Percentiles rank a stretch among this genome's conserved stretches.
Conservation (phyloP, 805 yeast species). For the Ogataea trehalophila region DNA sequence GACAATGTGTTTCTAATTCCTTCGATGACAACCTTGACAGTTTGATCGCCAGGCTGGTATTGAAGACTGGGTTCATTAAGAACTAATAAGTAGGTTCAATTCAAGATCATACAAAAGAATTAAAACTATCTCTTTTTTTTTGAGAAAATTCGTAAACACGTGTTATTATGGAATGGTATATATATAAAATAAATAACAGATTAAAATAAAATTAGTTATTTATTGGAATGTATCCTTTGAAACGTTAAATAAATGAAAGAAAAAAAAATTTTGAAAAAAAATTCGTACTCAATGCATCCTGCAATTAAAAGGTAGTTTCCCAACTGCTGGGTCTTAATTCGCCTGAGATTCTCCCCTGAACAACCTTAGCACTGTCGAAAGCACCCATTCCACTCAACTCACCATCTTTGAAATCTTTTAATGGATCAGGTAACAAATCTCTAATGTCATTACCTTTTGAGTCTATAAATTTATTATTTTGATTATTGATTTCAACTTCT, state of each 20-base stretch:
- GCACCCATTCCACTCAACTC: constrained; percentile 17
- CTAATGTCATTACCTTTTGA: constrained; percentile 35
- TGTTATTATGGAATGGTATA: too few species aligned
- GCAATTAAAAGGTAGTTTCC: constrained; percentile 10
- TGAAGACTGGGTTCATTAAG: background rate
- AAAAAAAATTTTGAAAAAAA: too few species aligned
- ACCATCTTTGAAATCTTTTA: constrained; percentile 20
- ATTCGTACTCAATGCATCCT: too few species aligned
- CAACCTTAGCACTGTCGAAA: constrained; percentile 21
- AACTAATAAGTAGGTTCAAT: too few species aligned
- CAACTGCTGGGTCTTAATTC: constrained; percentile 18
- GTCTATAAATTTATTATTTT: constrained; percentile 35
- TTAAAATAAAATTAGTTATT: too few species aligned
- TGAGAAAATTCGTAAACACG: too few species aligned
- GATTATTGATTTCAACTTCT: constrained; percentile 33
- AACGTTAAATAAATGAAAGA: too few species aligned
- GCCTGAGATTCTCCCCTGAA: constrained; percentile 16
- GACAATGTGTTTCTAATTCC: constrained; percentile 13
- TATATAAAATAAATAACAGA: too few species aligned
- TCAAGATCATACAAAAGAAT: too few species aligned
- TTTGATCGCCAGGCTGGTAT: constrained; percentile 5
- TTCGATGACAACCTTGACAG: constrained; percentile 13
- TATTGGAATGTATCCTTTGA: too few species aligned
- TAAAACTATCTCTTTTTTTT: too few species aligned
- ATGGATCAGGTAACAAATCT: constrained; percentile 26